Conservation (phyloP, 306 rosid genomes). For the Astragalus membranaceus region DNA sequence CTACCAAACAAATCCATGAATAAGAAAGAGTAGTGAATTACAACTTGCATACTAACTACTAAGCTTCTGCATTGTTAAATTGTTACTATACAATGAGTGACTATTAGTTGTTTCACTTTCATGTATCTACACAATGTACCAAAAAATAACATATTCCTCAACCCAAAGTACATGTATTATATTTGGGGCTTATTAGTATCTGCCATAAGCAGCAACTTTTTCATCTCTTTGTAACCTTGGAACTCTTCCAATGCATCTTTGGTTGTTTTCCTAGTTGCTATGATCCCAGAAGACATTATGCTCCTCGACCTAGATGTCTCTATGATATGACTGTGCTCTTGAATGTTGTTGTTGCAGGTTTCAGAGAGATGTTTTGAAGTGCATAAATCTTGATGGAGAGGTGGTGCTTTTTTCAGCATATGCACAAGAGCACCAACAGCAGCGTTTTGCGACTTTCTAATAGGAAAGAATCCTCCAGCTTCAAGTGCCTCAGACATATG, state of each 20-base stretch:
- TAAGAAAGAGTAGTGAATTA: not conserved
- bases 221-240: constrained; percentile 63
- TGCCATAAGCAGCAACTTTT: constrained; percentile 44
- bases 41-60: not conserved
- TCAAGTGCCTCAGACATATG: constrained; percentile 35
- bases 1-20: not conserved
- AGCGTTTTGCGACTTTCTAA: constrained; percentile 67
- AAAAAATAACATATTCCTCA: constrained; percentile 16
- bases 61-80: not conserved
- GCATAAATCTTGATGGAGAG: constrained; percentile 58
- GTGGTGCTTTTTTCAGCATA: constrained; percentile 72
- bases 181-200: constrained; percentile 12
- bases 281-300: constrained; percentile 36
- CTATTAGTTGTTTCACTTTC: not conserved
- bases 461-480: constrained; percentile 49
- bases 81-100: constrained; percentile 11
- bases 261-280: constrained; percentile 45
- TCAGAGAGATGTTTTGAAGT: constrained; percentile 24
- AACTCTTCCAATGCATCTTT: constrained; percentile 85
- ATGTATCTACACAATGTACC: constrained; percentile 18
- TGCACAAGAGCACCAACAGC: constrained; percentile 74
- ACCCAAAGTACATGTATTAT: constrained; percentile 21
- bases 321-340: constrained; percentile 28
- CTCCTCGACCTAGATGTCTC: constrained; percentile 29
- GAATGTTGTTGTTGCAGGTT: constrained; percentile 22